Evolutionary conservation across 345 rosid genomes (phyloP), one percentile per base, ranked within the genome.

Genomic region (Cardamine resedifolia): DNA sequence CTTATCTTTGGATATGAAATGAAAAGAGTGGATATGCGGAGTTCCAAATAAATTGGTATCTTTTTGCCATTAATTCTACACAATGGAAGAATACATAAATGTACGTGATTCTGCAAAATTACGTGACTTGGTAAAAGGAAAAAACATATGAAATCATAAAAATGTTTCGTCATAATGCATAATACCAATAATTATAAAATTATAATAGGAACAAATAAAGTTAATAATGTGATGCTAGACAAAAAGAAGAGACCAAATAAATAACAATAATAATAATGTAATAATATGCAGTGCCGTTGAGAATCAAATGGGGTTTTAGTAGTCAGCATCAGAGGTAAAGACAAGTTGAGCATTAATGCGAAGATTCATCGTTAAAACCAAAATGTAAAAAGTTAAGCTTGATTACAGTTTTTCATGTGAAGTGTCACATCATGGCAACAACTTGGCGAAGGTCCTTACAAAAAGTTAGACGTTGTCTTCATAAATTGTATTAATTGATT

Each of bases 391-490:
- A 20, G 36, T 50, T 28, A 6, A 26, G 11, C 6, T 36, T 59
- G 18, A 21, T 64, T 64, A 64, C 48, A 56, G 64, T 12, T 57
- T 64, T 72, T 57, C 18, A 18, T 60, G 68, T 21, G 30, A 68
- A 59, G 49, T 75, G 70, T 75, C 64, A 52, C 68, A 27, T 75
- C 74, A 75, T 7, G 7, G 28, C 41, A 43, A 43, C 69, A 68
- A 68, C 70, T 75, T 75, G 74, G 26, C 53, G 39, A 67, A 75
- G 49, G 64, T 75, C 73, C 52, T 59, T 58, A 39, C 61, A 49
- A 74, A 48, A 66, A 74, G 77, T 19, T 73, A 58, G 71, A 65
- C 52, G 51, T 73, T 65, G 71, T 73, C 59, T 65, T 56, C 71
- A 73, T 73, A 65, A 65, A 73, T 73, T 65, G 38, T 56, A 73